Percentiles rank a stretch among this genome's conserved stretches.
phyloP scores from a whole-genome alignment of 2,329 filamentous ascomycete species.

The Pyrenochaeta sp. region DNA sequence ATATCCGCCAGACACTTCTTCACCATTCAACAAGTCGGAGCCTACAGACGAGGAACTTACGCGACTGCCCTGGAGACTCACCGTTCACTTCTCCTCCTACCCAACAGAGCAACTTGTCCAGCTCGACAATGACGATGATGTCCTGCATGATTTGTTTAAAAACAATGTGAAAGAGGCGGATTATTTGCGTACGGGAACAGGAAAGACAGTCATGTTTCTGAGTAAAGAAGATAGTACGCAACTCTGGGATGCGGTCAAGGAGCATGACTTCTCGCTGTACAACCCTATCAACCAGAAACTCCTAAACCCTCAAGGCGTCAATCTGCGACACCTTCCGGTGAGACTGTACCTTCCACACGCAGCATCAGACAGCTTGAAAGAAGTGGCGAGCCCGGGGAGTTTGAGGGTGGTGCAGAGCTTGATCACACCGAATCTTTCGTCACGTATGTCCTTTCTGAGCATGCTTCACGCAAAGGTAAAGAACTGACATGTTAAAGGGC shows the following conservation, averaged over 20 bases:
- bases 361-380: constrained; percentile 28
- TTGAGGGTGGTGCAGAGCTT: constrained; percentile 73
- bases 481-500: constrained; percentile 46
- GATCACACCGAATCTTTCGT: constrained; percentile 62
- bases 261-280: constrained; percentile 78
- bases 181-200: constrained; percentile 86
- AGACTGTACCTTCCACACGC: constrained; percentile 78
- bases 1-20: constrained; percentile 23
- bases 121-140: constrained; percentile 63
- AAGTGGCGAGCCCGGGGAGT: constrained; percentile 47
- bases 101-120: constrained; percentile 66
- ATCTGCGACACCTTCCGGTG: constrained; percentile 82
- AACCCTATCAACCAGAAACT: constrained; percentile 78
- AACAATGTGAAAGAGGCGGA: constrained; percentile 83
- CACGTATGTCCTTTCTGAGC: constrained; percentile 35
- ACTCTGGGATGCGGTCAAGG: constrained; percentile 81
- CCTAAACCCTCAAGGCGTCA: constrained; percentile 73
- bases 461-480: neutral
- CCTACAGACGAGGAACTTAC: constrained; percentile 24
- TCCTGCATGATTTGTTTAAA: constrained; percentile 71
- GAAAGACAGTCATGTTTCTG: constrained; percentile 88
- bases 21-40: constrained; percentile 23
- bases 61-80: constrained; percentile 68
- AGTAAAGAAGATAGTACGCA: constrained; percentile 84
- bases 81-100: constrained; percentile 67